Evolutionary conservation across 1,139 yeast species (phyloP), one percentile per base, ranked within the genome.

Genomic region (Candida mesenterica): DNA sequence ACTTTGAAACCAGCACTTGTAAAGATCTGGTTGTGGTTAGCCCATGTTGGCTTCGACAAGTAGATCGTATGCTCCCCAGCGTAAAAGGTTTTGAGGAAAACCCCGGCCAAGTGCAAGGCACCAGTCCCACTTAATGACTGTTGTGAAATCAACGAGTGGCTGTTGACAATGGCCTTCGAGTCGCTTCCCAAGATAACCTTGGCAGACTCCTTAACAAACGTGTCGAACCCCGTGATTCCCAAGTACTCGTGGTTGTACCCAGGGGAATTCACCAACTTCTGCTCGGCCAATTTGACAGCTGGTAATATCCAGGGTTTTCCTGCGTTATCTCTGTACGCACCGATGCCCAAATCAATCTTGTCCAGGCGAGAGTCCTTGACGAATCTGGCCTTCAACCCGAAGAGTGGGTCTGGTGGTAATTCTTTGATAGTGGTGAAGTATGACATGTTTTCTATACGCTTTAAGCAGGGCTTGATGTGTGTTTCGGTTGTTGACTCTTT

Each of bases 61-160:
- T 88, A 90, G 32, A 92, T 70, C 19, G 73, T 66, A 20, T 77
- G 72, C 27, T 62, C 61, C 28, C 67, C 63, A 33, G 60, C 73
- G 60, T 66, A 78, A 62, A 79, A 75, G 30, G 72, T 65, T 44
- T 74, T 72, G 43, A 90, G 64, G 53, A 92, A 87, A 43, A 72
- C 71, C 13, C 90, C 96, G 16, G 90, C 95, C 53, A 89, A 66
- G 57, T 90, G 97, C 52, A 90, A 73, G 4, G 97, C 96, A 38
- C 98, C 98, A 10, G 98, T 92, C 47, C 98, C 98, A 22, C 96
- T 85, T 41, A 92, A 71, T 24, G 95, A 79, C 63, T 92, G 98
- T 39, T 85, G 80, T 24, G 94, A 82, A 16, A 84, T 77, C 29
- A 87, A 71, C 50, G 83, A 61, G 19, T 67, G 57, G 44, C 77